Base-by-base conservation (phyloP, 495 filamentous ascomycete genomes). In the Talaromyces ruber region DNA sequence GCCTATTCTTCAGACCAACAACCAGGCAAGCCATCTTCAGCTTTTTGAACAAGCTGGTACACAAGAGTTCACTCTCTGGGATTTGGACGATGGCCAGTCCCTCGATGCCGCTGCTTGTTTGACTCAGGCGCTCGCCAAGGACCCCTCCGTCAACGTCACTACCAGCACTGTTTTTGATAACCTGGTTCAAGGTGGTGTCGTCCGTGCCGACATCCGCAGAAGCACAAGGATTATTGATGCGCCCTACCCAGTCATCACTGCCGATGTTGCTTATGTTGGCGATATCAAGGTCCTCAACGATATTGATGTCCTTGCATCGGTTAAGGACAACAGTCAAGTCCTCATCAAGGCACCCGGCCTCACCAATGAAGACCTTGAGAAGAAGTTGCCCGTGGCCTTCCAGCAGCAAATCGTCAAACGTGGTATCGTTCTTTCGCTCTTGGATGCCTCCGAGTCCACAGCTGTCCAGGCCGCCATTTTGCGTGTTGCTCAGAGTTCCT, bases 41-140 rank as follows among this genome's bases (percentile, higher is more conserved):
- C 62, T 87, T 39, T 65, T 85, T 6, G 77, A 79, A 58, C 68
- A 73, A 14, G 57, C 72, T 14, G 66, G 76, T 25, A 84, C 88
- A 28, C 80, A 90, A 68, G 89, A 98, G 68, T 98, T 92, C 78
- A 84, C 86, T 22, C 96, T 98, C 81, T 98, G 93, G 94, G 90
- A 97, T 71, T 73, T 88, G 18, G 94, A 96, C 64, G 84, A 84
- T 69, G 93, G 91, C 25, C 72, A 74, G 1, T 83, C 87, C 34
- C 79, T 76, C 47, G 78, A 80, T 56, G 86, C 91, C 26, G 84
- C 91, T 8, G 69, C 81, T 22, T 81, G 81, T 39, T 72, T 97
- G 29, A 86, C 87, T 45, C 85, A 85, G 65, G 77, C 94, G 4
- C 79, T 98, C 34, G 87, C 92, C 9, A 77, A 79, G 51, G 88